A percentile compares a stretch with the other conserved stretches of the same genome.
These are phyloP conservation scores for Urochloa ruziziensis DNA, from an alignment of 176 grass and related monocot species.

Conservation along the genomic window DNA sequence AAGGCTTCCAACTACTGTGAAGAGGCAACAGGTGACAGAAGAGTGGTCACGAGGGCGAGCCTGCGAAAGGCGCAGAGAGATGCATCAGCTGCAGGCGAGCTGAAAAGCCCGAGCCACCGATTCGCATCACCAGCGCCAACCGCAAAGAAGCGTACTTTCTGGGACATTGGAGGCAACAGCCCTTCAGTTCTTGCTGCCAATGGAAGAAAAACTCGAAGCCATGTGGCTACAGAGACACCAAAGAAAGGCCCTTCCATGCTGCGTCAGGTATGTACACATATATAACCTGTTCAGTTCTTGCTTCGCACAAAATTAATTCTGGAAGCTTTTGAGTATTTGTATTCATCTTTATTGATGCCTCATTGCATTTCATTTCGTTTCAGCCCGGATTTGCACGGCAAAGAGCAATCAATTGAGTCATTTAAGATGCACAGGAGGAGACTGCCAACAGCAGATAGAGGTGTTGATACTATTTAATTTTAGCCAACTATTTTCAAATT, in stretches of 20 bases:
- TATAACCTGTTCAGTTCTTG: not conserved
- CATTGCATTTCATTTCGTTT: slow-evolving; percentile 51
- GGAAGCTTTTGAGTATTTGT: slow-evolving; percentile 35
- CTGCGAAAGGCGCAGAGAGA: slow-evolving; percentile 52
- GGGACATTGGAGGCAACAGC: slow-evolving; percentile 80
- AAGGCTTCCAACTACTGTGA: slow-evolving; percentile 39
- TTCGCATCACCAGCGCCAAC: slow-evolving; percentile 68
- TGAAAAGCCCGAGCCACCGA: slow-evolving; percentile 71
- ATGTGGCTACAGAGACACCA: slow-evolving; percentile 57
- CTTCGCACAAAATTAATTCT: slow-evolving; percentile 23
- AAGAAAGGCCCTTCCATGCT: slow-evolving; percentile 56
- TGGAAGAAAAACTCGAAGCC: slow-evolving; percentile 85
- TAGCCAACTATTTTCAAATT: not conserved
- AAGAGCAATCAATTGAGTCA: slow-evolving; percentile 40
- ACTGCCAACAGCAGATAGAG: slow-evolving; percentile 1
- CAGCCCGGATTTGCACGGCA: slow-evolving; percentile 83
- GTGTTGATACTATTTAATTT: slow-evolving; percentile 21
- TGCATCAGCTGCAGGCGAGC: slow-evolving; percentile 39
- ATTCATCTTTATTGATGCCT: slow-evolving; percentile 38
- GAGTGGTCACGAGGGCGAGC: slow-evolving; percentile 61
- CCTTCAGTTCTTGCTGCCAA: slow-evolving; percentile 72
- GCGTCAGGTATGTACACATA: slow-evolving; percentile 30
- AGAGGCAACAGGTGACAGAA: slow-evolving; percentile 39
- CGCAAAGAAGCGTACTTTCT: slow-evolving; percentile 90
- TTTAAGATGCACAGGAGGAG: slow-evolving; percentile 22